Conservation (phyloP, 192 early-diverging fungal species). For the Obelidium mucronatum region DNA sequence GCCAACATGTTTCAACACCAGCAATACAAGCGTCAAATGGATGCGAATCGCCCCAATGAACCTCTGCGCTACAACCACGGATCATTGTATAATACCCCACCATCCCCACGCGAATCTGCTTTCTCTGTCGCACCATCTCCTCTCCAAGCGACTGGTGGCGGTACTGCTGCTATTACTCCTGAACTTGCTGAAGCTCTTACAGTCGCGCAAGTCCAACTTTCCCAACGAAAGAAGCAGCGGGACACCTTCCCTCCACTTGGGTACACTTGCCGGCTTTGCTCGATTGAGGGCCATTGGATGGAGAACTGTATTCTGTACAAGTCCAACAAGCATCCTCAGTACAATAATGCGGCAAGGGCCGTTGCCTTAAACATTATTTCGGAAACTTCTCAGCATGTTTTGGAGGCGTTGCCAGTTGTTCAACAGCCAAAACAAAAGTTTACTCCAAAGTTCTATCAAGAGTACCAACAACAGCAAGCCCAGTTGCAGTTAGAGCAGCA, state of each 20-base stretch:
- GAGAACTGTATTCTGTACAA: constrained; percentile 36
- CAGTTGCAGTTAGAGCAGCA: background rate
- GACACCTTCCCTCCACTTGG: constrained; percentile 25
- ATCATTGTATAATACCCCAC: background rate
- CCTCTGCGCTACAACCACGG: background rate
- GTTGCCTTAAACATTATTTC: constrained; percentile 33
- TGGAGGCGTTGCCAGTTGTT: constrained; percentile 26
- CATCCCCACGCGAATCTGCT: background rate
- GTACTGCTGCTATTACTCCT: constrained; percentile 28
- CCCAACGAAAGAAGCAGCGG: constrained; percentile 26
- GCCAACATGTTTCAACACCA: constrained; percentile 6
- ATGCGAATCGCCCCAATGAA: background rate
- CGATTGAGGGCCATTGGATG: constrained; percentile 40
- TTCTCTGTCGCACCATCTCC: background rate
- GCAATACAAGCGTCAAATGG: background rate
- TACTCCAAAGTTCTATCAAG: constrained; percentile 22
- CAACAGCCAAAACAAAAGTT: constrained; percentile 9
- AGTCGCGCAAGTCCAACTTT: constrained; percentile 18
- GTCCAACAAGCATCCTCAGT: constrained; percentile 35
- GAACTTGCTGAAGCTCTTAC: constrained; percentile 17
- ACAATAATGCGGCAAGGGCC: constrained; percentile 32
- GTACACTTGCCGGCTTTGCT: constrained; percentile 30
- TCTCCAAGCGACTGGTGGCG: constrained; percentile 31
- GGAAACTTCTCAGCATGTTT: constrained; percentile 19
- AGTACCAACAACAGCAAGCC: background rate